phyloP scores from a whole-genome alignment of 2,329 filamentous ascomycete genomes.

The Paecilomyces sp. region DNA sequence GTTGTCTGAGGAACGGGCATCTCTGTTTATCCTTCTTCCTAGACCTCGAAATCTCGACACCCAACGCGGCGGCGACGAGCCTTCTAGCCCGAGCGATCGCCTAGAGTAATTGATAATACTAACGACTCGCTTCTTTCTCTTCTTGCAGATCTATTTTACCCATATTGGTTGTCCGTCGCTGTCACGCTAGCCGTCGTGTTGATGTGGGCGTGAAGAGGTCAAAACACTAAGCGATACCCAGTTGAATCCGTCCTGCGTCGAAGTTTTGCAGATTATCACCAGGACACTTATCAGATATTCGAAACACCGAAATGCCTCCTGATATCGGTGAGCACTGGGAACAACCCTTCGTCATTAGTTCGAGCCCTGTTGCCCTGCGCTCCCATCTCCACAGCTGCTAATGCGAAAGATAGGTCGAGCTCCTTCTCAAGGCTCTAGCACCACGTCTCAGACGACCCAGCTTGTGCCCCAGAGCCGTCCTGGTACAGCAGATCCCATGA shows the following conservation, averaged over 20 bases:
- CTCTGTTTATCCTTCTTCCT: constrained; percentile 32
- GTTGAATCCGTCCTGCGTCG: constrained; percentile 18
- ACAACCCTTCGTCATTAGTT: constrained; percentile 9
- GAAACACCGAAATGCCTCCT: constrained; percentile 19
- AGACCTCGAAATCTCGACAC: constrained; percentile 10
- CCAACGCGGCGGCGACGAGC: constrained; percentile 16
- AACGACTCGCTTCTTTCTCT: background rate
- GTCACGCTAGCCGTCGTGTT: constrained; percentile 10
- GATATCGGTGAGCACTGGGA: constrained; percentile 23
- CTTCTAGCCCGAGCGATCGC: constrained; percentile 10
- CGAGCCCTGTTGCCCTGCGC: constrained; percentile 6
- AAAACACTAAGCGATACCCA: constrained; percentile 22
- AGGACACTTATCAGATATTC: constrained; percentile 8
- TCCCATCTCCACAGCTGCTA: constrained; percentile 3
- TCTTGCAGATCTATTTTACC: constrained; percentile 2
- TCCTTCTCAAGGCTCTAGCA: constrained; percentile 29
- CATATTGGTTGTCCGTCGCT: constrained; percentile 2
- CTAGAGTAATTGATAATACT: constrained; percentile 1
- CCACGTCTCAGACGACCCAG: constrained; percentile 30
- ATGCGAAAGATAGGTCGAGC: constrained; percentile 22
- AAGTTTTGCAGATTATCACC: constrained; percentile 13
- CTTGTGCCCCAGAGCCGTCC: constrained; percentile 32
- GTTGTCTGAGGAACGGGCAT: constrained; percentile 36
- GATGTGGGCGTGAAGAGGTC: constrained; percentile 17
- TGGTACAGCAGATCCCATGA: constrained; percentile 32